A percentile compares a stretch with the other conserved stretches of the same genome.
Evolutionary conservation across 1,139 yeast species (phyloP).

Genomic region (Yueomyces sp.): DNA sequence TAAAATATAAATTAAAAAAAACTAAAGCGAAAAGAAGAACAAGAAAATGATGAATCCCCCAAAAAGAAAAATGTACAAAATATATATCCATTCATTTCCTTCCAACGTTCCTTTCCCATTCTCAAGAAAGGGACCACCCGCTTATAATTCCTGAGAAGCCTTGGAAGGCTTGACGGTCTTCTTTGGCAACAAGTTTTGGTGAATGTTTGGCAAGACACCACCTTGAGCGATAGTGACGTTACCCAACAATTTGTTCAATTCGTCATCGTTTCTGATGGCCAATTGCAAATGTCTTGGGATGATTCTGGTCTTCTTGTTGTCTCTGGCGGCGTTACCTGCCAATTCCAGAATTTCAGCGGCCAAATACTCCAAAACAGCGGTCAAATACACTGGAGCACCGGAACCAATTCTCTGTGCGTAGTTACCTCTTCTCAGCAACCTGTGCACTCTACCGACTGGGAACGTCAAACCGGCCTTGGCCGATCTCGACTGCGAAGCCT

Average conservation of each 20-base stretch:
- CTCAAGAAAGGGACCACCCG: no score
- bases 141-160: slow-evolving; percentile 80
- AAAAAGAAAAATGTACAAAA: neutral
- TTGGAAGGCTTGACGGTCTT: slow-evolving; percentile 67
- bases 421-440: slow-evolving; percentile 94
- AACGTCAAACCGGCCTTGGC: slow-evolving; percentile 96
- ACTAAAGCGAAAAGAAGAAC: neutral
- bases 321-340: slow-evolving; percentile 99
- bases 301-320: slow-evolving; percentile 95
- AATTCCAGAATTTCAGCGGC: slow-evolving; percentile 96
- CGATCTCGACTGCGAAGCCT: slow-evolving; percentile 95
- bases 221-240: slow-evolving; percentile 94
- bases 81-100: neutral
- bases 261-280: slow-evolving; percentile 98
- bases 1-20: neutral
- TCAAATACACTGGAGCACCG: slow-evolving; percentile 92
- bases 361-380: slow-evolving; percentile 91
- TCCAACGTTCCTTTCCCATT: no score
- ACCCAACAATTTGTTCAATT: slow-evolving; percentile 85
- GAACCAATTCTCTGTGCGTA: slow-evolving; percentile 99
- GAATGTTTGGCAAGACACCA: slow-evolving; percentile 97
- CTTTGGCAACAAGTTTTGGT: slow-evolving; percentile 91
- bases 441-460: slow-evolving; percentile 99
- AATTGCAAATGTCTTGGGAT: slow-evolving; percentile 97
- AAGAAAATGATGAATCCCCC: neutral